Conservation (phyloP, 2,329 filamentous ascomycete genomes). For the Penicillium sp. region DNA sequence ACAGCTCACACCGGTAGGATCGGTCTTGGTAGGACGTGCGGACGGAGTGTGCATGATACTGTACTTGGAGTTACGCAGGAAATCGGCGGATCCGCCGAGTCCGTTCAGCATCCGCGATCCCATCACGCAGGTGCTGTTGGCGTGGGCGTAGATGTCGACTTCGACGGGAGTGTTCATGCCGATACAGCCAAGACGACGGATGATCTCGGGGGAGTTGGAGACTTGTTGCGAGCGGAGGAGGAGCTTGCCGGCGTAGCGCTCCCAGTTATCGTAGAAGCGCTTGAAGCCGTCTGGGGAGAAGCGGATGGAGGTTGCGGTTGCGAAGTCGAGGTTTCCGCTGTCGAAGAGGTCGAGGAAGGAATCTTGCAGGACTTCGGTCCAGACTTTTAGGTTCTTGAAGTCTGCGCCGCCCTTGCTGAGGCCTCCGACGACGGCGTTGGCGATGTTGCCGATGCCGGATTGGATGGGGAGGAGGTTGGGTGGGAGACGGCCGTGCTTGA, state of each 20-base stretch:
- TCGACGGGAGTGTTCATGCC: constrained; percentile 95
- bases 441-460: constrained; percentile 88
- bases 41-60: constrained; percentile 92
- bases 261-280: constrained; percentile 85
- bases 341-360: constrained; percentile 92
- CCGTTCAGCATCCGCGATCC: constrained; percentile 85
- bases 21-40: constrained; percentile 74
- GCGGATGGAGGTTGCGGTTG: constrained; percentile 83
- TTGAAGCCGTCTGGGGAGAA: constrained; percentile 90
- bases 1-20: constrained; percentile 76
- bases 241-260: constrained; percentile 74
- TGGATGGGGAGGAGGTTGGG: constrained; percentile 75
- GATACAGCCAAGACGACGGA: constrained; percentile 80
- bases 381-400: constrained; percentile 85
- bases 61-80: constrained; percentile 76
- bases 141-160: constrained; percentile 92
- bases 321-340: constrained; percentile 81
- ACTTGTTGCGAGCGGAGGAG: constrained; percentile 85
- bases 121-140: constrained; percentile 87
- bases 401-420: constrained; percentile 69
- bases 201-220: constrained; percentile 87
- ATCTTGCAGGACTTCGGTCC: constrained; percentile 91
- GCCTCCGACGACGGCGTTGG: constrained; percentile 85
- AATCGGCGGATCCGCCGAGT: constrained; percentile 77
- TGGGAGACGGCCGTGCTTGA: constrained; percentile 72